Evolutionary conservation across 176 grass and related monocot genomes (phyloP).

Genomic region (Carex parvula): DNA sequence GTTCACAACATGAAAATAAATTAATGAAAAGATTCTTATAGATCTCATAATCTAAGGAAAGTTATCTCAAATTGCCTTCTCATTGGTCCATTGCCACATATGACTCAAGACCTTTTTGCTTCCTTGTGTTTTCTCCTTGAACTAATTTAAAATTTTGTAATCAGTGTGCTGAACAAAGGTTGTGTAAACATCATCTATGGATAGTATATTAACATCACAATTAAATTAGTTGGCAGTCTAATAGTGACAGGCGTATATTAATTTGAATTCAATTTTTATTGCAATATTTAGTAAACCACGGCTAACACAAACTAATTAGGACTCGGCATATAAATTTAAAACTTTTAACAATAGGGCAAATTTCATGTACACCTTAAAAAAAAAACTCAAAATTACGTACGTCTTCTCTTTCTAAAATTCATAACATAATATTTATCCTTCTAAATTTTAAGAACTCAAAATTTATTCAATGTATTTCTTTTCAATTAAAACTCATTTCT

Average conservation of each 20-base stretch:
- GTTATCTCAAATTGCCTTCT: not conserved
- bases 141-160: not conserved
- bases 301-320: not conserved
- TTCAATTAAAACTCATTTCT: no score
- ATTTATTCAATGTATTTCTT: no score
- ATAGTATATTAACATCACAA: not conserved
- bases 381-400: no score
- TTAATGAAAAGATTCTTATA: not conserved
- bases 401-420: no score
- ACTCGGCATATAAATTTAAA: not conserved
- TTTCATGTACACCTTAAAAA: no score
- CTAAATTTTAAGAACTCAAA: no score
- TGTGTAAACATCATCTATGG: not conserved
- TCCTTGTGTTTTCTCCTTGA: not conserved
- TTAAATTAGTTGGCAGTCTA: not conserved
- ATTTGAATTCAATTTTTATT: not conserved
- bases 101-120: not conserved
- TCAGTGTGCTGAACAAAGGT: not conserved
- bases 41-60: not conserved
- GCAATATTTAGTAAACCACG: not conserved
- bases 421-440: no score
- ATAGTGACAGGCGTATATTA: not conserved
- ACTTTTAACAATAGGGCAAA: no score
- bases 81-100: not conserved
- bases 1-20: constrained; percentile 6